Conservation (phyloP, 139 green algal genomes). For the Chlorella sp. region DNA sequence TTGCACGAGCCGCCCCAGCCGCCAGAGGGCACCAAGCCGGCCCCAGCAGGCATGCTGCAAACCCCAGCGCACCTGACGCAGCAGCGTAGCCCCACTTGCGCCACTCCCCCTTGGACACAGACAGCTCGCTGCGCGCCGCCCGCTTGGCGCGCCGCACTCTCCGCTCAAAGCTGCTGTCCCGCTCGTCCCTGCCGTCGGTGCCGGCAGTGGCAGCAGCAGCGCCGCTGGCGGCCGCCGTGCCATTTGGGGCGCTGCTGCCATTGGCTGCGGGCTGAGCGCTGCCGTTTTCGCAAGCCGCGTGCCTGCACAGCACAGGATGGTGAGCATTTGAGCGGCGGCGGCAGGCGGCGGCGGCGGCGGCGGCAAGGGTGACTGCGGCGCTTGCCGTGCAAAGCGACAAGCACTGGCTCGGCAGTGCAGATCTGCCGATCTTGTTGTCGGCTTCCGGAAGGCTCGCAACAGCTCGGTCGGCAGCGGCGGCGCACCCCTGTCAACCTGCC, state of each 20-base stretch:
- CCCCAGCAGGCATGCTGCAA: too few species aligned
- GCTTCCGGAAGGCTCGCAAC: too few species aligned
- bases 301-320: neutral
- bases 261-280: neutral
- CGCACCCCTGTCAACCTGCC: too few species aligned
- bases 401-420: too few species aligned
- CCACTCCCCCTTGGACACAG: constrained; percentile 82
- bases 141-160: constrained; percentile 80
- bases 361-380: neutral
- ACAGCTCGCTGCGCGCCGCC: constrained; percentile 77
- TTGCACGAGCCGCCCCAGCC: too few species aligned
- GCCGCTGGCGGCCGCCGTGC: neutral
- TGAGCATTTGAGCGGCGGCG: neutral
- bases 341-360: neutral
- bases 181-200: neutral
- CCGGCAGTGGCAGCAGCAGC: neutral
- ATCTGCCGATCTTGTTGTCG: too few species aligned
- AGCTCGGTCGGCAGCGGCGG: too few species aligned
- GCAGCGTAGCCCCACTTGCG: constrained; percentile 58
- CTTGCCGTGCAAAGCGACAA: too few species aligned
- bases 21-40: too few species aligned
- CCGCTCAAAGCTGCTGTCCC: constrained; percentile 38
- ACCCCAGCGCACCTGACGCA: too few species aligned
- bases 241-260: neutral
- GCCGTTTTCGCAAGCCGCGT: neutral